These are phyloP conservation scores for Fusarium liriodendri DNA, from an alignment of 2,329 filamentous ascomycete species.

Conservation along the genomic window DNA sequence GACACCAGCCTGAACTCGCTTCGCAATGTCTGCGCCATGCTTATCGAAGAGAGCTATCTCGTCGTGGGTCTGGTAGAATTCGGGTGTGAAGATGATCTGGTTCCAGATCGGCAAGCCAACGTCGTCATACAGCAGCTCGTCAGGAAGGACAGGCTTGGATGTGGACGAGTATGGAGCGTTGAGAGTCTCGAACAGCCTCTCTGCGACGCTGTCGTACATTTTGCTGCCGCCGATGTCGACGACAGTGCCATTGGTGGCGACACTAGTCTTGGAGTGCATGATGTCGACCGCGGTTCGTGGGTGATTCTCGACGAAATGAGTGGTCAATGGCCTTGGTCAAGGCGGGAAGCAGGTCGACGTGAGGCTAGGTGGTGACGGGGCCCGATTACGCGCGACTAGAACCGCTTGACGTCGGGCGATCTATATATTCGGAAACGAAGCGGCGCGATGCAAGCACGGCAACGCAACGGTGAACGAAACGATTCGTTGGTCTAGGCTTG, in stretches of 20 bases:
- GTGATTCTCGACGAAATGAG: background rate
- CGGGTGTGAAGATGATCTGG: slow-evolving; percentile 52
- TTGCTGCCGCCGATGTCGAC: slow-evolving; percentile 53
- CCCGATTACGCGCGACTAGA: slow-evolving; percentile 14
- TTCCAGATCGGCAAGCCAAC: slow-evolving; percentile 54
- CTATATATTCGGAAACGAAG: background rate
- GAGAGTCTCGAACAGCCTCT: slow-evolving; percentile 44
- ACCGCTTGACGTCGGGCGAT: slow-evolving; percentile 10
- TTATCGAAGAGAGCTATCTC: slow-evolving; percentile 52
- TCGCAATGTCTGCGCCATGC: slow-evolving; percentile 51
- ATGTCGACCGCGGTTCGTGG: slow-evolving; percentile 4
- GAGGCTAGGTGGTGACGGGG: slow-evolving; percentile 3
- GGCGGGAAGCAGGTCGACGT: slow-evolving; percentile 11
- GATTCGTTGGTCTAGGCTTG: background rate
- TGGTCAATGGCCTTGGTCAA: slow-evolving; percentile 4
- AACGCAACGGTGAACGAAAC: slow-evolving; percentile 4
- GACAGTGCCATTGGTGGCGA: slow-evolving; percentile 47
- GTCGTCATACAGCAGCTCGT: slow-evolving; percentile 55
- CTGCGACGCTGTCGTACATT: slow-evolving; percentile 45
- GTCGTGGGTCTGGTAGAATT: slow-evolving; percentile 56
- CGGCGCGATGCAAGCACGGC: slow-evolving; percentile 14
- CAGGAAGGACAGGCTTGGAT: slow-evolving; percentile 49
- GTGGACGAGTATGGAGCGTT: slow-evolving; percentile 35
- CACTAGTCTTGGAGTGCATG: slow-evolving; percentile 28
- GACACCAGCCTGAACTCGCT: slow-evolving; percentile 43